Evolutionary conservation across 129 eudicot genomes (phyloP), one percentile per base, ranked within the genome.

Genomic region (Cynara cardunculus): DNA sequence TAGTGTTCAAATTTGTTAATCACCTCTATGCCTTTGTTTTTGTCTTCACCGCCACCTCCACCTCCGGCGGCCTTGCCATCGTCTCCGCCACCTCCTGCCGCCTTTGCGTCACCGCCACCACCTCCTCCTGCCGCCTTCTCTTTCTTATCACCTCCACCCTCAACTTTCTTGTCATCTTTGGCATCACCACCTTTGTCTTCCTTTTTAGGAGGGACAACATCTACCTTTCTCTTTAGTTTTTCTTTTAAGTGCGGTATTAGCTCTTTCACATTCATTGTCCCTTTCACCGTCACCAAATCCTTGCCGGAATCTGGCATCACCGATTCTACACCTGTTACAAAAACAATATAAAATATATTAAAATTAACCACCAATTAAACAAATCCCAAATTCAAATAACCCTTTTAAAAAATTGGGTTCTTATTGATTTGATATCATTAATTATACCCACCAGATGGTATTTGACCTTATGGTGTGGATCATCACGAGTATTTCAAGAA

Each of bases 221-320:
- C 94, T 4, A 90, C 72, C 11, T 64, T 44, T 73, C 91, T 77
- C 72, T 86, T 90, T 4, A 90, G 61, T 71, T 90, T 90, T 30
- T 77, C 84, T 46, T 84, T 86, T 11, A 90, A 80, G 11, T 88
- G 85, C 0, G 91, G 87, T 5, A 77, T 19, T 0, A 90, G 79
- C 19, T 82, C 92, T 72, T 90, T 90, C 64, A 84, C 81, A 25
- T 88, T 74, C 90, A 90, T 88, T 82, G 90, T 84, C 37, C 94
- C 94, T 64, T 80, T 86, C 46, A 88, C 85, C 5, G 86, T 86
- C 21, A 86, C 89, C 81, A 83, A 62, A 79, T 88, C 90, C 80
- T 86, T 88, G 69, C 73, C 74, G 14, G 81, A 14, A 39, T 89
- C 94, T 1, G 81, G 44, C 11, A 1, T 69, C 35, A 90, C 94